Evolutionary conservation across 305 asterid genomes (phyloP).

Genomic region (Fraxinus paxiana): DNA sequence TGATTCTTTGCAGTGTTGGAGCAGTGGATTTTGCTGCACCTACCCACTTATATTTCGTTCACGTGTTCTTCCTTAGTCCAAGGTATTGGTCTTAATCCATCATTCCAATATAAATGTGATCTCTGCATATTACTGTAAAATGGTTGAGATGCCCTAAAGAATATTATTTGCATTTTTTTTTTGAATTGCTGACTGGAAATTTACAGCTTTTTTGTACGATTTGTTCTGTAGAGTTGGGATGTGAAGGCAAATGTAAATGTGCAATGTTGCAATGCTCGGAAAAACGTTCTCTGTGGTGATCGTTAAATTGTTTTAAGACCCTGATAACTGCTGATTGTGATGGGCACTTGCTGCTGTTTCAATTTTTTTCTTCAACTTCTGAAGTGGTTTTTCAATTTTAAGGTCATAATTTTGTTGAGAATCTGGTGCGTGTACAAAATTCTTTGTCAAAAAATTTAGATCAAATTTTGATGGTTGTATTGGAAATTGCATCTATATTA

Average conservation of each 20-base stretch:
- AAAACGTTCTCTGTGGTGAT: neutral
- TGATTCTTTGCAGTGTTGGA: conserved; percentile 71
- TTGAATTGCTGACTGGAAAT: neutral
- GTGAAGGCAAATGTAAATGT: neutral
- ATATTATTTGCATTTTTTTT: neutral
- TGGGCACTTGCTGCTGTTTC: neutral
- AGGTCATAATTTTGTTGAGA: neutral
- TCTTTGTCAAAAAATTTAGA: neutral
- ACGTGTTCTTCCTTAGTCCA: conserved; percentile 39
- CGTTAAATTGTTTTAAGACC: neutral
- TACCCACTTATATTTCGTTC: conserved; percentile 83
- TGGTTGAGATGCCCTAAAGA: neutral
- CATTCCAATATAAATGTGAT: neutral
- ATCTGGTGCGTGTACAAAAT: neutral
- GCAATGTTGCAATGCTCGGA: neutral
- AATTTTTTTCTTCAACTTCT: neutral
- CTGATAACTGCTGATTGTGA: neutral
- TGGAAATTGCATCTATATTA: neutral
- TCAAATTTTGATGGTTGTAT: neutral
- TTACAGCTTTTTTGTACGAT: neutral
- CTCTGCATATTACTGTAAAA: neutral
- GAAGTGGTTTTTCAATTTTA: neutral
- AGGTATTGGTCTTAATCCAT: conserved; percentile 33
- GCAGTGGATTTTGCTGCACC: conserved; percentile 90
- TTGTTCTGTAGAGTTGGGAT: neutral